Evolutionary conservation across 345 rosid species (phyloP).

Genomic region (Litchi chinensis): DNA sequence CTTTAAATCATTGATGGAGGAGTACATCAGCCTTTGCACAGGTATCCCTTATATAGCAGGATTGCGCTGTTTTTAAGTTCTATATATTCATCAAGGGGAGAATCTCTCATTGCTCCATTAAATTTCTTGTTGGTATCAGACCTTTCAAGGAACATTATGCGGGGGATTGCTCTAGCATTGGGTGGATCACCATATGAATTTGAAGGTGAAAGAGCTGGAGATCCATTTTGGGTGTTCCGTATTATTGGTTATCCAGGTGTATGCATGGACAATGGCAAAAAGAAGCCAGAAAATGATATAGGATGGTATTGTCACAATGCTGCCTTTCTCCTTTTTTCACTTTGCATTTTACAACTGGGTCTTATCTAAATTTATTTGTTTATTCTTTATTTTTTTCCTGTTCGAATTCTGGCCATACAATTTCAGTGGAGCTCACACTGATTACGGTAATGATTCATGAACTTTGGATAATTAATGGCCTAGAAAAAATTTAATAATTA

Average conservation of each 20-base stretch:
- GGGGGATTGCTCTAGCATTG: slow-evolving; percentile 73
- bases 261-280: slow-evolving; percentile 35
- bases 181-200: slow-evolving; percentile 68
- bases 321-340: background rate
- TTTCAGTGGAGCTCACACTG: slow-evolving; percentile 84
- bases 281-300: slow-evolving; percentile 46
- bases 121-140: slow-evolving; percentile 36
- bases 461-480: slow-evolving; percentile 1
- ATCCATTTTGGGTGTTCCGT: slow-evolving; percentile 88
- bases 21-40: slow-evolving; percentile 68
- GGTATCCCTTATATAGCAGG: slow-evolving; percentile 36
- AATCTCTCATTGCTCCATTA: slow-evolving; percentile 8
- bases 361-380: background rate
- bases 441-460: slow-evolving; percentile 60
- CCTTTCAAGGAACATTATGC: slow-evolving; percentile 76
- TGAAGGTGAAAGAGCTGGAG: slow-evolving; percentile 73
- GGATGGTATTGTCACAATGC: slow-evolving; percentile 68
- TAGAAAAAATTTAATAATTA: background rate
- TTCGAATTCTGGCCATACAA: slow-evolving; percentile 18
- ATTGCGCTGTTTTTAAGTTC: slow-evolving; percentile 7
- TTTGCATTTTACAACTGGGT: slow-evolving; percentile 1
- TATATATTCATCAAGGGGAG: background rate
- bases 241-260: slow-evolving; percentile 78
- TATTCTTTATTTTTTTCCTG: slow-evolving; percentile 1
- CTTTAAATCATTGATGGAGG: slow-evolving; percentile 65